A percentile compares a stretch with the other conserved stretches of the same genome.
These are phyloP conservation scores for Selaginella tamariscina DNA, from an alignment of 75 land plant genomes.

Conservation along the genomic window DNA sequence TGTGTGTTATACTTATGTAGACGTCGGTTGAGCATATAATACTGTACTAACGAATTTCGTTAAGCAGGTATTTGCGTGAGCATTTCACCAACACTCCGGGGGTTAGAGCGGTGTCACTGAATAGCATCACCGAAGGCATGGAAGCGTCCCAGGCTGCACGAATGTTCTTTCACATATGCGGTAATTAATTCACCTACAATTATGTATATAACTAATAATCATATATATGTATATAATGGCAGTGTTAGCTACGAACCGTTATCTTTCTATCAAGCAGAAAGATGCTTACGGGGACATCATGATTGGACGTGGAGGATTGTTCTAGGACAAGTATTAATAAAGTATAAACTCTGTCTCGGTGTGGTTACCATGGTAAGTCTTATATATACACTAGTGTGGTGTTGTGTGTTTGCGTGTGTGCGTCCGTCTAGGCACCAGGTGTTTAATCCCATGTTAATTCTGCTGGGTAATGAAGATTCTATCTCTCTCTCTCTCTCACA, in stretches of 20 bases:
- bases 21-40: background rate
- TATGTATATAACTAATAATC: background rate
- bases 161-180: conserved; percentile 78
- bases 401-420: too few species aligned
- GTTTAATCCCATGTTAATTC: too few species aligned
- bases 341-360: too few species aligned
- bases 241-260: conserved; percentile 52
- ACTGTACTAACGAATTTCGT: conserved; percentile 15
- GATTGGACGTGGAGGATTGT: conserved; percentile 36
- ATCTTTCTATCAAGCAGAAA: conserved; percentile 39
- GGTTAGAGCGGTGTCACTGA: background rate
- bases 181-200: conserved; percentile 18
- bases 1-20: too few species aligned
- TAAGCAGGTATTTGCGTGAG: background rate
- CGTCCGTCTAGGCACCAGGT: too few species aligned
- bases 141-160: conserved; percentile 45
- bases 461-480: too few species aligned
- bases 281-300: conserved; percentile 57
- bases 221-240: conserved; percentile 12
- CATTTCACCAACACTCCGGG: background rate
- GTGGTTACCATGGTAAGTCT: too few species aligned
- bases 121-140: conserved; percentile 37
- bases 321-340: too few species aligned
- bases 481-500: too few species aligned
- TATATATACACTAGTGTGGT: too few species aligned